Evolutionary conservation across 805 yeast species (phyloP).

Genomic region (Wickerhamiella dianesei): DNA sequence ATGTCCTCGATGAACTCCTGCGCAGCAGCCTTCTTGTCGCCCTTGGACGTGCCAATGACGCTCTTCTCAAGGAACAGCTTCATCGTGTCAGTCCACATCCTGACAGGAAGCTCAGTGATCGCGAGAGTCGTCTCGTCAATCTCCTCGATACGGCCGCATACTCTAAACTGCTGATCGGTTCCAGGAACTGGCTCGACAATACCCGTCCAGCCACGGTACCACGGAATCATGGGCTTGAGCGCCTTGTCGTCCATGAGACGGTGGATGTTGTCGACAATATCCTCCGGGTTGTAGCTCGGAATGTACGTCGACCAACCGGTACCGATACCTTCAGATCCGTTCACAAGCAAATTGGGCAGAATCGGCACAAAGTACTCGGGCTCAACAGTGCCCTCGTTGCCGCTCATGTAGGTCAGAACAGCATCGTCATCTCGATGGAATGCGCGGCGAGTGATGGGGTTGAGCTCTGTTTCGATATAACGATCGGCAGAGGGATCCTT

Average conservation of each 20-base stretch:
- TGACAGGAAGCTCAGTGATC: slow-evolving; percentile 84
- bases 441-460: slow-evolving; percentile 57
- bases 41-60: slow-evolving; percentile 26
- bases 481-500: slow-evolving; percentile 98
- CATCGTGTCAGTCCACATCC: slow-evolving; percentile 82
- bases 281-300: slow-evolving; percentile 80
- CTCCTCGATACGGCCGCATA: slow-evolving; percentile 71
- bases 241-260: slow-evolving; percentile 62
- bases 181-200: slow-evolving; percentile 40
- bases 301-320: slow-evolving; percentile 96
- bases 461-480: slow-evolving; percentile 80
- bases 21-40: slow-evolving; percentile 24
- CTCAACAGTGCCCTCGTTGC: slow-evolving; percentile 86
- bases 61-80: slow-evolving; percentile 73
- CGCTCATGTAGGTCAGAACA: slow-evolving; percentile 65
- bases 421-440: slow-evolving; percentile 74
- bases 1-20: slow-evolving; percentile 82
- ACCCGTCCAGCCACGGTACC: slow-evolving; percentile 96
- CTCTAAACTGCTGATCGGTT: slow-evolving; percentile 51
- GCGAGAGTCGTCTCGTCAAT: slow-evolving; percentile 67
- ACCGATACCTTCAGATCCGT: slow-evolving; percentile 97
- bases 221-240: slow-evolving; percentile 63
- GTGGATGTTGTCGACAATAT: slow-evolving; percentile 61
- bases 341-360: slow-evolving; percentile 87
- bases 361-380: slow-evolving; percentile 93